phyloP scores from a whole-genome alignment of 345 rosid genomes.

The Leavenworthia alabamica region DNA sequence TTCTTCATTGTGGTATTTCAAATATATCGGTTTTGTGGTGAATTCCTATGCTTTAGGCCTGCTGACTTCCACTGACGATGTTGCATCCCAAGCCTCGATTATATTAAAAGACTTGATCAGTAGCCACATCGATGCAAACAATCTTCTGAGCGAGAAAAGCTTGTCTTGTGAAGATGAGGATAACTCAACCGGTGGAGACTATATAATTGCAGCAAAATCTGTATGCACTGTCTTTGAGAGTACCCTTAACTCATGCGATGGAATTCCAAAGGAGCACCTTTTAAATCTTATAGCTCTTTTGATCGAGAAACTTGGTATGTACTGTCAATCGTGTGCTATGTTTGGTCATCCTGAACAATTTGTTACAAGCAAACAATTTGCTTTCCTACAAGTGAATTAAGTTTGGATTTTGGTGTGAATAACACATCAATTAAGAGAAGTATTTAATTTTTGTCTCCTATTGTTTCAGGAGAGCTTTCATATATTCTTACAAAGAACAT shows the following conservation, averaged over 20 bases:
- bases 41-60: slow-evolving; percentile 45
- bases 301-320: slow-evolving; percentile 67
- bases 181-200: slow-evolving; percentile 32
- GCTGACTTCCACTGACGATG: slow-evolving; percentile 41
- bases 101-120: slow-evolving; percentile 58
- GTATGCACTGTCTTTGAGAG: slow-evolving; percentile 54
- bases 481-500: slow-evolving; percentile 47
- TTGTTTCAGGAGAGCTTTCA: slow-evolving; percentile 54
- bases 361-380: not conserved
- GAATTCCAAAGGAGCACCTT: slow-evolving; percentile 51
- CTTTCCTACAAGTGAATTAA: not conserved
- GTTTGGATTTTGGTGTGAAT: not conserved
- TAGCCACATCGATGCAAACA: slow-evolving; percentile 34
- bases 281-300: slow-evolving; percentile 47
- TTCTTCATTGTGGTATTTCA: not conserved
- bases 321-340: not conserved
- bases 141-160: slow-evolving; percentile 26
- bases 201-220: slow-evolving; percentile 40
- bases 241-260: slow-evolving; percentile 36
- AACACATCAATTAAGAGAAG: not conserved
- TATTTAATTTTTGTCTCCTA: slow-evolving; percentile 6
- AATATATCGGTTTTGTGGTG: not conserved
- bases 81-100: slow-evolving; percentile 54
- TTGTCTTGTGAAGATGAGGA: slow-evolving; percentile 38
- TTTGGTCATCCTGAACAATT: not conserved